Base-by-base conservation (phyloP, 2,329 filamentous ascomycete genomes). In the Trichoderma sp. region DNA sequence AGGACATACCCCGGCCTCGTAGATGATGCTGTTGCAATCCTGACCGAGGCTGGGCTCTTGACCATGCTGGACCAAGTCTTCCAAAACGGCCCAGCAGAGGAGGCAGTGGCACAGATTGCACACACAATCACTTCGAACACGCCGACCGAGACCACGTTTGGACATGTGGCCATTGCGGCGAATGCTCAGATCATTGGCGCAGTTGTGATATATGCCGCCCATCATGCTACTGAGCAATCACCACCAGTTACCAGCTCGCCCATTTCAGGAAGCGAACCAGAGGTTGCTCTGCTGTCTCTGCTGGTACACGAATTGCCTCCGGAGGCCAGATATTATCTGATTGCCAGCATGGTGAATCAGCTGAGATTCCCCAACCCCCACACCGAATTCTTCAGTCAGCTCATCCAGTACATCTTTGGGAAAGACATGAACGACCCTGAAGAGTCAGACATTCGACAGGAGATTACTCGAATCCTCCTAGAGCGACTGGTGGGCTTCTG, bases 331-430 rank as follows among this genome's bases (percentile, higher is more conserved):
- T 97, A 97, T 83, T 93, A 93, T 79, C 85, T 99, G 72, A 83
- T 98, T 71, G 90, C 88, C 76, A 93, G 93, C 75, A 93, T 99
- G 79, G 88, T 93, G 71, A 97, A 98, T 81, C 95, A 98, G 82
- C 88, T 99, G 63, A 92, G 96, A 73, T 97, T 92, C 80, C 94
- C 95, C 12, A 97, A 94, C 79, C 90, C 91, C 63, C 91, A 97
- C 78, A 99, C 96, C 14, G 92, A 95, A 78, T 99, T 96, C 83
- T 99, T 97, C 83, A 95, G 91, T 79, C 93, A 94, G 77, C 88
- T 92, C 15, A 86, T 98, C 57, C 86, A 98, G 62, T 90, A 97
- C 76, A 86, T 98, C 51, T 98, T 98, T 81, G 93, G 91, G 24
- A 89, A 89, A 74, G 93, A 96, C 83, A 84, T 87, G 78, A 87